Percentiles rank a stretch among this genome's conserved stretches.
Evolutionary conservation across 2,329 filamentous ascomycete species (phyloP).

Genomic region (Fusarium illudens): DNA sequence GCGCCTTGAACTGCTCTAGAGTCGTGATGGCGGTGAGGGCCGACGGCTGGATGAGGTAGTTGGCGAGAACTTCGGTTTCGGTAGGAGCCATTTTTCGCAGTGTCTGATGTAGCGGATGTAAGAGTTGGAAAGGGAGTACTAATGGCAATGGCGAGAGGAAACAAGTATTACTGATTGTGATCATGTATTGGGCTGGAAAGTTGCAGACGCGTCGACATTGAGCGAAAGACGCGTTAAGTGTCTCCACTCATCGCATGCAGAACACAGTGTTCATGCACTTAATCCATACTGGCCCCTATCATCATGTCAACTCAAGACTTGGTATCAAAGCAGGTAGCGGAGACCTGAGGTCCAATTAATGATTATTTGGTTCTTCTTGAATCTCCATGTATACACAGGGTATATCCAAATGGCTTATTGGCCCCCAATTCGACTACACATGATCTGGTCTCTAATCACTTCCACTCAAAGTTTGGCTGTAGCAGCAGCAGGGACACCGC

Average conservation of each 20-base stretch:
- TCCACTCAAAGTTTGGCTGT: background rate
- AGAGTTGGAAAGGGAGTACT: background rate
- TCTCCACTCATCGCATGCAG: background rate
- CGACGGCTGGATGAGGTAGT: conserved; percentile 81
- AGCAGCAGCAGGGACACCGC: background rate
- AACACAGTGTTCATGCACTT: conserved; percentile 1
- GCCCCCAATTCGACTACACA: background rate
- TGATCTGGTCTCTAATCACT: background rate
- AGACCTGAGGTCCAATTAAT: background rate
- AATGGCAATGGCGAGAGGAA: background rate
- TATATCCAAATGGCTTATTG: background rate
- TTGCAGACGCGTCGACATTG: conserved; percentile 25
- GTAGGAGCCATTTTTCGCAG: conserved; percentile 70
- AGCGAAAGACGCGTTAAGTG: conserved; percentile 35
- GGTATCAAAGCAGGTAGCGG: background rate
- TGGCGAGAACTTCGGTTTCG: conserved; percentile 77
- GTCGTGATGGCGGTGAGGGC: conserved; percentile 77
- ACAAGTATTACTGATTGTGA: background rate
- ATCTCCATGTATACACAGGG: too few relatives aligned
- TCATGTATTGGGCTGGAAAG: background rate
- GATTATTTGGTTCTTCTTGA: background rate
- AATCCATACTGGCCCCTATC: background rate
- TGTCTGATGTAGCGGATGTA: background rate
- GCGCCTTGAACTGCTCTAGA: conserved; percentile 75
- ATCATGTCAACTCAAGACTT: background rate